These are phyloP conservation scores for Brassica nigra DNA, from an alignment of 345 rosid genomes.

Conservation along the genomic window DNA sequence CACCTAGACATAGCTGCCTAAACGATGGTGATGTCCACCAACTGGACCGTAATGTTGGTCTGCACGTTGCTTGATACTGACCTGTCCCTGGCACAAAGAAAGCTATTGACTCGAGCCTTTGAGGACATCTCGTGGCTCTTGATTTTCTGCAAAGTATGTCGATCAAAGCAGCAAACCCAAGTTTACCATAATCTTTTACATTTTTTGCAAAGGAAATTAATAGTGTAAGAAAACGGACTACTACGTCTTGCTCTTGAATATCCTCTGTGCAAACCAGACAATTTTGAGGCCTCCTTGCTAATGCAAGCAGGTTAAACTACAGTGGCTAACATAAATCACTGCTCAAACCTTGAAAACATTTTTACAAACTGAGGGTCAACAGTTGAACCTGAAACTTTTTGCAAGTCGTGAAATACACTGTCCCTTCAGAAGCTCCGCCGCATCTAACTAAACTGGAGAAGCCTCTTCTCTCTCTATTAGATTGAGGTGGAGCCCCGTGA, in stretches of 20 bases:
- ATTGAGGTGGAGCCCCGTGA: neutral
- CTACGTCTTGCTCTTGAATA: too few species aligned
- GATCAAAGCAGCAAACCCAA: neutral
- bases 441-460: neutral
- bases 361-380: neutral
- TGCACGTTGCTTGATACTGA: neutral
- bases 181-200: neutral
- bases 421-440: neutral
- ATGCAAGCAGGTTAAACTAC: neutral
- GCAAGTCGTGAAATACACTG: too few species aligned
- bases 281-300: too few species aligned
- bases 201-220: neutral
- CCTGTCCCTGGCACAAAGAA: neutral
- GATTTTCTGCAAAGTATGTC: neutral
- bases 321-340: neutral
- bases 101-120: neutral
- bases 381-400: neutral
- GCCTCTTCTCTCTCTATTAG: neutral
- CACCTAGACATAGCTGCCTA: too few species aligned
- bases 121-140: neutral
- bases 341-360: neutral
- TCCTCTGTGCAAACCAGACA: too few species aligned
- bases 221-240: too few species aligned
- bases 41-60: neutral
- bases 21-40: neutral